A percentile compares a stretch with the other conserved stretches of the same genome.
Evolutionary conservation across 176 grass and related monocot species (phyloP).

Genomic region (Oryza punctata): DNA sequence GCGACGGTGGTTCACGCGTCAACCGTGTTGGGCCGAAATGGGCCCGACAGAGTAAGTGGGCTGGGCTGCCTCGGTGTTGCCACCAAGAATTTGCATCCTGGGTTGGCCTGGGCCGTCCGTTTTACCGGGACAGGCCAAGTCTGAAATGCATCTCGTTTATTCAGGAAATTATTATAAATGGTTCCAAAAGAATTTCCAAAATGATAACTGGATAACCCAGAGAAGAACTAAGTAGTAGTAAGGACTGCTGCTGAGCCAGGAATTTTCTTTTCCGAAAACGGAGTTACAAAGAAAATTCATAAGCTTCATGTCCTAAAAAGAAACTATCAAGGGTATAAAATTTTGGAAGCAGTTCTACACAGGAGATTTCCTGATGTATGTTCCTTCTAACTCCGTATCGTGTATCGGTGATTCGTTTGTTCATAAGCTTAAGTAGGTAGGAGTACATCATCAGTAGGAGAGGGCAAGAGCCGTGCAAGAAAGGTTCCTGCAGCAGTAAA

Average conservation of each 20-base stretch:
- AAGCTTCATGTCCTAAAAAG: constrained; percentile 18
- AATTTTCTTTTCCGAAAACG: not conserved
- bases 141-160: not conserved
- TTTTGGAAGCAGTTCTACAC: constrained; percentile 24
- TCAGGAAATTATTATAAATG: not conserved
- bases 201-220: not conserved
- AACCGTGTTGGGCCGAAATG: no score
- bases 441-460: constrained; percentile 46
- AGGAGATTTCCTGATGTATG: not conserved
- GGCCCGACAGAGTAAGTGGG: no score
- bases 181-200: not conserved
- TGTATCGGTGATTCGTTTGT: not conserved
- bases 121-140: no score
- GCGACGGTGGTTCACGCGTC: no score
- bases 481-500: constrained; percentile 50
- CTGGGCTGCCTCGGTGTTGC: no score
- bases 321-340: constrained; percentile 28
- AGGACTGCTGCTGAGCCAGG: not conserved
- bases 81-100: no score
- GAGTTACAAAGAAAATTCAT: not conserved
- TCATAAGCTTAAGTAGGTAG: constrained; percentile 67
- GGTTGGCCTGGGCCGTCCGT: no score
- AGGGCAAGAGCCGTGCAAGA: constrained; percentile 50
- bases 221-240: no score
- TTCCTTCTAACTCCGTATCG: not conserved